Evolutionary conservation across 2,329 filamentous ascomycete genomes (phyloP).

Genomic region (Colletotrichum orbiculare): DNA sequence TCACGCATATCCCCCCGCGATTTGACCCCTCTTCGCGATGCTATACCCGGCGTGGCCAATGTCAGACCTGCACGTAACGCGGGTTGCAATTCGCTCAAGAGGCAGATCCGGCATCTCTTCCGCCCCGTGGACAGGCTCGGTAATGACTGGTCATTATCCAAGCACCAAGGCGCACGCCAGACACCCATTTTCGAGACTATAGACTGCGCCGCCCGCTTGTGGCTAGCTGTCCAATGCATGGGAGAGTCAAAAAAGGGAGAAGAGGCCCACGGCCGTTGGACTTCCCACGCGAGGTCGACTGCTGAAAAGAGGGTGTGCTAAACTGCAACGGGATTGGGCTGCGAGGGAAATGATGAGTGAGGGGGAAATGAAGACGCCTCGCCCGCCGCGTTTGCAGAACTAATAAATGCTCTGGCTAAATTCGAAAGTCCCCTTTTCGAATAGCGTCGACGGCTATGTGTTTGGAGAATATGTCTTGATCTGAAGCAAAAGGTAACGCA

Average conservation of each 20-base stretch:
- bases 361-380: conserved; percentile 30
- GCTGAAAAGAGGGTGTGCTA: conserved; percentile 9
- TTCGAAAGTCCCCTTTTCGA: too few relatives aligned
- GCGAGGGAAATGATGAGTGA: conserved; percentile 19
- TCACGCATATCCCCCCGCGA: too few relatives aligned
- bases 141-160: not conserved
- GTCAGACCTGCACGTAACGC: too few relatives aligned
- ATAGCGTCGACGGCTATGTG: too few relatives aligned
- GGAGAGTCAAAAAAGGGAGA: not conserved
- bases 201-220: not conserved
- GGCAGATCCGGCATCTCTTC: not conserved
- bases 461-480: too few relatives aligned
- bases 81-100: not conserved
- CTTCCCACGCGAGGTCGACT: not conserved
- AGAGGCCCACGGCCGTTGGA: not conserved
- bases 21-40: too few relatives aligned
- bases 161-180: conserved; percentile 10
- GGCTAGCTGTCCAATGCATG: conserved; percentile 8
- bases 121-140: too few relatives aligned
- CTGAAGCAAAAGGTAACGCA: too few relatives aligned
- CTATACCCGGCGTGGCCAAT: too few relatives aligned
- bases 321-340: conserved; percentile 4
- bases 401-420: too few relatives aligned
- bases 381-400: not conserved
- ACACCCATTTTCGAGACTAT: too few relatives aligned